phyloP scores from a whole-genome alignment of 805 yeast species.

The Candida verbasci region DNA sequence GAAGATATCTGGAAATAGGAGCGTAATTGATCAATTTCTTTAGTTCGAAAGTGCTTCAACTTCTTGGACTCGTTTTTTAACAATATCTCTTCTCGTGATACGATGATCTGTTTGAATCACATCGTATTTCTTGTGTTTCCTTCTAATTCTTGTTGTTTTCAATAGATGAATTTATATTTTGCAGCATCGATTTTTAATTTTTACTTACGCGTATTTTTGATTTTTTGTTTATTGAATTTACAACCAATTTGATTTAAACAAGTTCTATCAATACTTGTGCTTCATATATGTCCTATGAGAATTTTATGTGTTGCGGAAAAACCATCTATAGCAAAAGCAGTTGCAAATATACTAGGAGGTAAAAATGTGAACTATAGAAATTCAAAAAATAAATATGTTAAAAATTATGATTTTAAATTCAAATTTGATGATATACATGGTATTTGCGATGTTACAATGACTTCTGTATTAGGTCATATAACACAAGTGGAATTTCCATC shows the following conservation, averaged over 20 bases:
- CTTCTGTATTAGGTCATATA: conserved; percentile 88
- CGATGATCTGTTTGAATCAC: no score
- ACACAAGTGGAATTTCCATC: conserved; percentile 61
- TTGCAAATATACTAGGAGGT: conserved; percentile 71
- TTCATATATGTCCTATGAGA: conserved; percentile 41
- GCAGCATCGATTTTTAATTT: neutral
- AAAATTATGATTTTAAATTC: conserved; percentile 74
- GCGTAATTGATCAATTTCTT: no score
- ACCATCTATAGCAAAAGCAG: conserved; percentile 88
- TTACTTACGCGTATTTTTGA: conserved; percentile 1
- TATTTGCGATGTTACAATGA: conserved; percentile 77
- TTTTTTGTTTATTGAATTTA: no score
- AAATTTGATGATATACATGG: conserved; percentile 56
- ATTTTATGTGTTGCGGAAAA: conserved; percentile 96
- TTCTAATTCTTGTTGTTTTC: no score
- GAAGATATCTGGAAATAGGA: no score
- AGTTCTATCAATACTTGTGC: neutral
- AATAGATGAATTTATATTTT: no score
- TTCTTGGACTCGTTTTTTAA: no score
- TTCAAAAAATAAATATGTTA: conserved; percentile 57
- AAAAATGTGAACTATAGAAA: conserved; percentile 49
- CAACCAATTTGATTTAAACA: neutral
- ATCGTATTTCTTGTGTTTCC: no score
- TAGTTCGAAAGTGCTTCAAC: no score
- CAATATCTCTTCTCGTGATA: no score